Evolutionary conservation across 1,139 yeast species (phyloP).

Genomic region (Diutina siamensis): DNA sequence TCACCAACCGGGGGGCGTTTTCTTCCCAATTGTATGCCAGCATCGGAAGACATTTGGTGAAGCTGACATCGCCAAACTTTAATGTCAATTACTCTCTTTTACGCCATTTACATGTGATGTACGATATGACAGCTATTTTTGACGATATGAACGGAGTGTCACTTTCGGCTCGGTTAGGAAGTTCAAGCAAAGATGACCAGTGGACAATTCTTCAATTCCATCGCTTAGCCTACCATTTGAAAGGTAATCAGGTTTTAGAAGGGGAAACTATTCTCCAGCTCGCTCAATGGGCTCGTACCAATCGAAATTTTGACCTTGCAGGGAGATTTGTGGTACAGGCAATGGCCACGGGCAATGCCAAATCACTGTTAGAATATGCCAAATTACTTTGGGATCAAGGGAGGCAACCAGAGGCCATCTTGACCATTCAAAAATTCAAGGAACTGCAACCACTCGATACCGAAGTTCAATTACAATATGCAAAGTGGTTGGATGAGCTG

Average conservation of each 20-base stretch:
- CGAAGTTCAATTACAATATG: constrained; percentile 46
- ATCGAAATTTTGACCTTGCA: constrained; percentile 62
- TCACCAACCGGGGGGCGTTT: background rate
- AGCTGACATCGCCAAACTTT: constrained; percentile 1
- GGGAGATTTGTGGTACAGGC: constrained; percentile 66
- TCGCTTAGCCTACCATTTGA: background rate
- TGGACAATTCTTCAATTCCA: background rate
- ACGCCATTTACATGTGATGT: background rate
- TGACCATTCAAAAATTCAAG: constrained; percentile 27
- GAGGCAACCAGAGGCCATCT: constrained; percentile 76
- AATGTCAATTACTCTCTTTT: background rate
- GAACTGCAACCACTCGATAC: constrained; percentile 17
- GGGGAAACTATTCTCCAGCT: constrained; percentile 41
- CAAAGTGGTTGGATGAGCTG: constrained; percentile 82
- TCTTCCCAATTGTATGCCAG: background rate
- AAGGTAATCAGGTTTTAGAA: background rate
- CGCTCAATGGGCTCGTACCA: constrained; percentile 58
- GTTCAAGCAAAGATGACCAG: background rate
- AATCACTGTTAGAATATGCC: constrained; percentile 72
- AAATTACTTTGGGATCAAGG: constrained; percentile 86
- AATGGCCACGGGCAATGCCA: constrained; percentile 32
- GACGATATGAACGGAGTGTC: background rate
- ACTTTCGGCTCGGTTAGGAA: background rate
- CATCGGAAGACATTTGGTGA: background rate
- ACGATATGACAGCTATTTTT: background rate